Evolutionary conservation across 805 yeast species (phyloP), one percentile per base, ranked within the genome.

Genomic region (Candida xyloterini): DNA sequence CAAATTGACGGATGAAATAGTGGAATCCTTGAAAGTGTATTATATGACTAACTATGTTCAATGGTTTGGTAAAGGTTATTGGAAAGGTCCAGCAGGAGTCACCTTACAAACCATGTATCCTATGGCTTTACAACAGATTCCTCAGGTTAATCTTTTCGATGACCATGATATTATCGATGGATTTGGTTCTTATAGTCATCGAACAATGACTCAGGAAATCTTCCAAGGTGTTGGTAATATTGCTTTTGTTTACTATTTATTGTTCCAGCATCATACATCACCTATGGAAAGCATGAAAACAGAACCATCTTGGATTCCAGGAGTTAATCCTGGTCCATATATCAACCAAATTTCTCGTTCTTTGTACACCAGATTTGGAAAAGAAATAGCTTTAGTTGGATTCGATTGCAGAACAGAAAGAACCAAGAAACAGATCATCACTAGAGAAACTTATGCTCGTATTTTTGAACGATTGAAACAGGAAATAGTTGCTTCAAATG

Each of bases 131-230:
- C 80, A 95, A 0, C 78, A 78, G 33, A 90, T 91, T 47, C 98
- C 99, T 5, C 74, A 83, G 25, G 71, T 91, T 39, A 91, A 90
- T 60, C 77, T 91, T 23, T 90, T 68, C 64, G 99, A 91, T 61
- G 99, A 91, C 60, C 99, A 91, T 63, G 98, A 93, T 60, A 86
- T 91, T 37, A 90, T 93, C 50, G 99, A 91, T 58, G 99, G 98
- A 2, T 91, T 79, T 64, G 99, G 98, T 2, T 85, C 96, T 0
- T 91, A 91, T 60, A 70, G 72, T 34, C 84, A 88, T 49, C 41
- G 62, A 1, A 86, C 95, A 24, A 89, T 88, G 96, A 52, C 53
- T 3, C 76, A 79, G 27, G 79, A 78, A 1, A 74, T 86, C 7
- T 86, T 91, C 58, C 59, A 63, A 41, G 76, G 81, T 10, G 73